These are phyloP conservation scores for Graphiopsis chlorocephala DNA, from an alignment of 2,329 filamentous ascomycete species.

Conservation along the genomic window DNA sequence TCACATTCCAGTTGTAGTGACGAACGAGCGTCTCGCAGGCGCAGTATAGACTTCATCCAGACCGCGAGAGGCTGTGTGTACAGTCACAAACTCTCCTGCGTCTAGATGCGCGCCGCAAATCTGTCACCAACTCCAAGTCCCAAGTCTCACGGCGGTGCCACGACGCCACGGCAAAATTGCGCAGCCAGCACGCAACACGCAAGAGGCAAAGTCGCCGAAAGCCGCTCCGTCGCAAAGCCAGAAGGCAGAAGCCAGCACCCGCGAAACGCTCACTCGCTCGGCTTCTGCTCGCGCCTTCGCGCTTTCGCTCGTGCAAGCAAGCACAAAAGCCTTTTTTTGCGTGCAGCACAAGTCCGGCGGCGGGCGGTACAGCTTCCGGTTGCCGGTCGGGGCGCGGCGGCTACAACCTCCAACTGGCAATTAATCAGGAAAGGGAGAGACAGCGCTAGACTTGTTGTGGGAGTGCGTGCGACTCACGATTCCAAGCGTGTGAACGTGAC, in stretches of 20 bases:
- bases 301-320: constrained; percentile 4
- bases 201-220: constrained; percentile 9
- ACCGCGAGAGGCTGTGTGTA: background rate
- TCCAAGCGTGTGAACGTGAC: background rate
- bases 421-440: background rate
- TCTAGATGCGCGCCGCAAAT: background rate
- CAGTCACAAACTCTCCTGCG: background rate
- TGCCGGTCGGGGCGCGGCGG: background rate
- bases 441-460: background rate
- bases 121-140: background rate
- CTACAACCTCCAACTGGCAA: background rate
- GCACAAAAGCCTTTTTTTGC: background rate
- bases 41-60: background rate
- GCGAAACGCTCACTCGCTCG: background rate
- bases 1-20: background rate
- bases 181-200: background rate
- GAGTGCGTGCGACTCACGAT: background rate
- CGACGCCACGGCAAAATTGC: background rate
- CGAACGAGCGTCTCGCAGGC: background rate
- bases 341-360: background rate
- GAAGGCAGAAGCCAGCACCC: background rate
- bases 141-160: background rate
- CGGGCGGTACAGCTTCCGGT: background rate
- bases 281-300: background rate
- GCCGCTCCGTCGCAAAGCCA: background rate